Percentiles rank a stretch among this genome's conserved stretches.
Evolutionary conservation across 768 basidiomycete genomes (phyloP).

Genomic region (Tricholoma flavovirens): DNA sequence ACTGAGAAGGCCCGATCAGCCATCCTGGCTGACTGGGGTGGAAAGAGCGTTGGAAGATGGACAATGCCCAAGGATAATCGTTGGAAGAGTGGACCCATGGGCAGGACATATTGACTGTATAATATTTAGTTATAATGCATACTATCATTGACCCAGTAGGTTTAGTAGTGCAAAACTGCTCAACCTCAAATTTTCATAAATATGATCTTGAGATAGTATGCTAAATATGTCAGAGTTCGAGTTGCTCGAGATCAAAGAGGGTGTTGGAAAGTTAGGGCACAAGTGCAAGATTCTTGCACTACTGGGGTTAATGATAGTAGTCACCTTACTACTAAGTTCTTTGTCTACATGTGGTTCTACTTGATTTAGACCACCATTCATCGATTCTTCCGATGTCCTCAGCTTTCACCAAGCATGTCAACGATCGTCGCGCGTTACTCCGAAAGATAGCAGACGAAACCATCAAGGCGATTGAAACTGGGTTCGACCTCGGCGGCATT

Average conservation of each 20-base stretch:
- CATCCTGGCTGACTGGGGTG: slow-evolving; percentile 24
- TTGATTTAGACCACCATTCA: neutral
- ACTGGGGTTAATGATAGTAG: too few relatives aligned
- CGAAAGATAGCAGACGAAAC: slow-evolving; percentile 48
- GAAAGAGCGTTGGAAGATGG: slow-evolving; percentile 11
- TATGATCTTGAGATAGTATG: too few relatives aligned
- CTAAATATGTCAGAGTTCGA: too few relatives aligned
- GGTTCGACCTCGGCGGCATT: slow-evolving; percentile 28
- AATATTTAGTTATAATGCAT: too few relatives aligned
- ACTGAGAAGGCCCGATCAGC: slow-evolving; percentile 20
- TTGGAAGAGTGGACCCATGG: slow-evolving; percentile 25
- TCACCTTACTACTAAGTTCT: too few relatives aligned
- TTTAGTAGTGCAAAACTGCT: too few relatives aligned
- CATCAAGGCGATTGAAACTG: slow-evolving; percentile 40
- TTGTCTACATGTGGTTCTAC: too few relatives aligned
- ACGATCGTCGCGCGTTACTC: slow-evolving; percentile 23
- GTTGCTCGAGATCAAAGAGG: too few relatives aligned
- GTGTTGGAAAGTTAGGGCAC: too few relatives aligned
- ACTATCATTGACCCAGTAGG: too few relatives aligned
- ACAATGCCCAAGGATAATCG: slow-evolving; percentile 11
- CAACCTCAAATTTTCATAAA: too few relatives aligned
- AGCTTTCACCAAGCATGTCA: slow-evolving; percentile 12
- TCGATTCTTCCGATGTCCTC: neutral
- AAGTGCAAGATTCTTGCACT: too few relatives aligned
- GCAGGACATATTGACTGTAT: slow-evolving; percentile 1